Percentiles rank a stretch among this genome's conserved stretches.
These are phyloP conservation scores for Mycena olivaceomarginata DNA, from an alignment of 768 basidiomycete genomes.

Conservation along the genomic window DNA sequence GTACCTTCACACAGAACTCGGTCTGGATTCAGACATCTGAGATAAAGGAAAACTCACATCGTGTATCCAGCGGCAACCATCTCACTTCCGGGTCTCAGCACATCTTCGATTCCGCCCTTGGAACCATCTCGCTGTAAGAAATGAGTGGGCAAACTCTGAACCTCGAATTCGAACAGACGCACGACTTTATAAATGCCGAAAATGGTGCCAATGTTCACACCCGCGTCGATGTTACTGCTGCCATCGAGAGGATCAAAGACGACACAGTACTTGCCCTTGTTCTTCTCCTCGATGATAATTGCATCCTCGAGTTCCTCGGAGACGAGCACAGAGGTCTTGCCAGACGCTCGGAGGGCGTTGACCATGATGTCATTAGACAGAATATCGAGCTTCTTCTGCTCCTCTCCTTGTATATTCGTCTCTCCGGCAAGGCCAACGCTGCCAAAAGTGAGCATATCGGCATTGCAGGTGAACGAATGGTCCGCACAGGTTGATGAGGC, in stretches of 20 bases:
- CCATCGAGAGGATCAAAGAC: slow-evolving; percentile 99
- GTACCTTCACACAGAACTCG: slow-evolving; percentile 60
- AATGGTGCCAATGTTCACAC: slow-evolving; percentile 98
- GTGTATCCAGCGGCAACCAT: slow-evolving; percentile 99
- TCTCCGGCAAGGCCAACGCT: slow-evolving; percentile 98
- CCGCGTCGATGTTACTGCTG: slow-evolving; percentile 97
- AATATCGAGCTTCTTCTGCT: slow-evolving; percentile 99
- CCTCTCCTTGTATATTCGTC: slow-evolving; percentile 97
- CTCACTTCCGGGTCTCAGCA: slow-evolving; percentile 93
- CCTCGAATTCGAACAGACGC: slow-evolving; percentile 54
- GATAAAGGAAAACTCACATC: slow-evolving; percentile 75
- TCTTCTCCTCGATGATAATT: slow-evolving; percentile 88
- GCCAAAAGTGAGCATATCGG: slow-evolving; percentile 28
- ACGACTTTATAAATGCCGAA: slow-evolving; percentile 97
- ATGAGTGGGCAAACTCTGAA: background rate
- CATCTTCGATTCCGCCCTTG: slow-evolving; percentile 88
- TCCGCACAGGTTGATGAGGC: slow-evolving; percentile 95
- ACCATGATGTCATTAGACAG: slow-evolving; percentile 99
- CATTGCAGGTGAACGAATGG: slow-evolving; percentile 32
- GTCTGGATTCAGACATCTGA: background rate
- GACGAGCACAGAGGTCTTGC: slow-evolving; percentile 97
- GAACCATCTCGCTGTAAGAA: slow-evolving; percentile 80
- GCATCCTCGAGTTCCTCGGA: slow-evolving; percentile 97
- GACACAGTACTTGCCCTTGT: slow-evolving; percentile 95
- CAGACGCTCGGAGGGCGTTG: slow-evolving; percentile 96